Evolutionary conservation across 1,284 basidiomycete genomes (phyloP), one percentile per base, ranked within the genome.

Genomic region (Mycena sp.): DNA sequence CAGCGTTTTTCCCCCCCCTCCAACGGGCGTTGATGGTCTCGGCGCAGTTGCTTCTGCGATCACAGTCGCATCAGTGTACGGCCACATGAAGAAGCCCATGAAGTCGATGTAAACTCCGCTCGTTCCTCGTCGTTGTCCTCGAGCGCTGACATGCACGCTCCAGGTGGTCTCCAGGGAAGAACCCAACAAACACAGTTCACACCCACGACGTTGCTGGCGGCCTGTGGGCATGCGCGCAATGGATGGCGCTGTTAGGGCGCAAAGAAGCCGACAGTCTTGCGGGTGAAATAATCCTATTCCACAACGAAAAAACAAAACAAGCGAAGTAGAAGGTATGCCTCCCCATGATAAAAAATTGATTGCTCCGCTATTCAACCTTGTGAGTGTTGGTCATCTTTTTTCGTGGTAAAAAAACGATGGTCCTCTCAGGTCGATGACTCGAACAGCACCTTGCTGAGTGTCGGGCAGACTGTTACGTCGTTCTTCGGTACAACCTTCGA

Each of bases 401-500:
- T 37, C 37, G 7, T 46, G 19, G 16, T 21, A 58, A 9, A 40
- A 64, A 45, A 23, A 30, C 32, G 28, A 69, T 19, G 19, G 55
- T 38, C 25, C 51, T 4, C 44, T 45, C 66, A 92, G 91, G 87
- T 91, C 63, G 95, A 96, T 72, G 91, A 95, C 63, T 87, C 88
- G 12, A 84, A 93, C 55, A 88, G 87, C 63, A 95, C 93, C 1
- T 82, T 94, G 59, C 81, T 90, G 29, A 90, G 88, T 61, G 84
- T 92, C n/a, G 93, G 90, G 3, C 83, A 86, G 61, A 86, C 84
- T 11, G 85, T 93, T 23, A 89, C 92, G 2, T 84, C 87, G 19
- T 86, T 89, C 68, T 96, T 95, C 75, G 90, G 87, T 38, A 92
- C 95, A 53, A 91, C 90, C 11, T 93, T 92, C 65, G 93, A 95